Evolutionary conservation across 78 protist species (phyloP), one percentile per base, ranked within the genome.

Genomic region (Chrysochromulina parva): DNA sequence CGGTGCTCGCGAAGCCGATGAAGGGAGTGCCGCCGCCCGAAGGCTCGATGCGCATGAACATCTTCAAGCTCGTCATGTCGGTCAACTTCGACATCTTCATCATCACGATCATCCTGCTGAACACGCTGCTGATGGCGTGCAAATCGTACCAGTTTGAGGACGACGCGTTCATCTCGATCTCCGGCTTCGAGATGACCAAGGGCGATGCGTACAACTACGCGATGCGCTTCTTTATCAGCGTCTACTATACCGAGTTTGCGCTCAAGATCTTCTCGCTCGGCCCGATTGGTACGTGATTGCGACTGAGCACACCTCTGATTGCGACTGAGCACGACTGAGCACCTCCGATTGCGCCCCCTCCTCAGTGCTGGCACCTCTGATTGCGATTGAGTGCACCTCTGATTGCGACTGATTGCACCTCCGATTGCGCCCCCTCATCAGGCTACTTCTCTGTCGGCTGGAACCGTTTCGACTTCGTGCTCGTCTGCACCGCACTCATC

Each of bases 381-480:
- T 38, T 38, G 38, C 38, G 38, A 38, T 38, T 38, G 38, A 38
- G 38, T 19, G 58, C 76, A 24, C 1, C 38, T 38, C 38, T 38
- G 38, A 38, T 38, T 38, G 38, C 38, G 38, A 38, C 38, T 38
- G 38, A 38, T 22, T 13, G 88, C 53, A 28, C 38, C 53, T 10
- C 87, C 87, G 3, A n/a, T n/a, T 0, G 59, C 65, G 38, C 38
- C 38, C 38, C 38, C 38, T 38, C 38, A 38, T 38, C 38, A 16
- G 53, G 14, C 62, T 90, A 90, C 90, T 59, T 90, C 28, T 9
- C 82, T 54, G 50, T 62, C 85, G 16, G 26, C 22, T 82, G 88
- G 88, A 81, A 81, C 78, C 6, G 3, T 10, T 90, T 90, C 76
- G 93, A 90, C 85, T 81, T 47, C 4, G 4, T 90, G 22, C 60